These are phyloP conservation scores for Annulohypoxylon bovei DNA, from an alignment of 495 filamentous ascomycete genomes.

Conservation along the genomic window DNA sequence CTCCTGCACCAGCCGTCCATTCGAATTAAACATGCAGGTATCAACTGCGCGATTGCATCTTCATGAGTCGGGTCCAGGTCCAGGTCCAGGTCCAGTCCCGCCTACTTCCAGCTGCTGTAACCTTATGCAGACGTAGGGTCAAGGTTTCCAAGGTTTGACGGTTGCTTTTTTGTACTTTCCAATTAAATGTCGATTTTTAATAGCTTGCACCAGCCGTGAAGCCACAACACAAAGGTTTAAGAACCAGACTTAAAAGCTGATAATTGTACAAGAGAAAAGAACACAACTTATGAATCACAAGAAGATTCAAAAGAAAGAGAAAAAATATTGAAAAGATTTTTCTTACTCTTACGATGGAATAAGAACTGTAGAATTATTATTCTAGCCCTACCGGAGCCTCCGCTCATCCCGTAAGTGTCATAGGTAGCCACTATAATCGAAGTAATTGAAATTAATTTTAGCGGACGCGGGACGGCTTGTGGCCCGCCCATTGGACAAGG, in stretches of 20 bases:
- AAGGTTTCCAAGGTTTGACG: not conserved
- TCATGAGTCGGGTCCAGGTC: not conserved
- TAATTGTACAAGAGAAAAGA: not conserved
- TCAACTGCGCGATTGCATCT: constrained; percentile 25
- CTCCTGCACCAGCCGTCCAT: constrained; percentile 1
- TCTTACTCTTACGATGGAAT: constrained; percentile 8
- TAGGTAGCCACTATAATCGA: constrained; percentile 15
- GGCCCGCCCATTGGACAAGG: constrained; percentile 33
- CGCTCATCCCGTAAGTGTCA: constrained; percentile 15
- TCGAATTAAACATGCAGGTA: constrained; percentile 20
- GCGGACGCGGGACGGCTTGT: constrained; percentile 35
- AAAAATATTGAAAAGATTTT: not conserved
- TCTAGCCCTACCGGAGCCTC: constrained; percentile 21
- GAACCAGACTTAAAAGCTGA: not conserved
- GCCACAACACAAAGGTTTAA: not conserved
- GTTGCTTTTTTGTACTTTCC: not conserved
- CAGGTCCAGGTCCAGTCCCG: not conserved
- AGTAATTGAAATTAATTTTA: constrained; percentile 41
- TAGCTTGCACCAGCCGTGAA: constrained; percentile 1
- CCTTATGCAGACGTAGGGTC: not conserved
- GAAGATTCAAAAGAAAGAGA: not conserved
- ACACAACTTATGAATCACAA: not conserved
- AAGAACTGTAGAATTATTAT: constrained; percentile 18
- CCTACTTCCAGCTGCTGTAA: not conserved
- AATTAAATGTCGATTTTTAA: not conserved